A percentile compares a stretch with the other conserved stretches of the same genome.
These are phyloP conservation scores for Penicillium simplicissimum DNA, from an alignment of 495 filamentous ascomycete genomes.

Conservation along the genomic window DNA sequence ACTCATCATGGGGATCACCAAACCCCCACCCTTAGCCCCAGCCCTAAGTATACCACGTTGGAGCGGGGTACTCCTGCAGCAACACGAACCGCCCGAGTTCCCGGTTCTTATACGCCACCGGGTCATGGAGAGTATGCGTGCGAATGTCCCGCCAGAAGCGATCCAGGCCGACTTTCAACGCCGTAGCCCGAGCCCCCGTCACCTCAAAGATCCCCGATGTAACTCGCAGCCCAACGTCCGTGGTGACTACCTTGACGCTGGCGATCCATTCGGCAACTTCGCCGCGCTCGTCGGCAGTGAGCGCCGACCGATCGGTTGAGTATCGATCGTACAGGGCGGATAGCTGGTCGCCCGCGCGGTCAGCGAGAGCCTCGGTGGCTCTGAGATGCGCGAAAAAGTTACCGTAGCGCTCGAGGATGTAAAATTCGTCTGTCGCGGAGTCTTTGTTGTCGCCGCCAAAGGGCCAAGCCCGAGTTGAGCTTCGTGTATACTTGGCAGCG, in stretches of 20 bases:
- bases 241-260: slow-evolving; percentile 59
- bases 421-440: slow-evolving; percentile 58
- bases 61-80: slow-evolving; percentile 51
- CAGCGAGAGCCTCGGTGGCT: slow-evolving; percentile 55
- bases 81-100: slow-evolving; percentile 57
- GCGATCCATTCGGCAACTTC: slow-evolving; percentile 61
- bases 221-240: slow-evolving; percentile 56
- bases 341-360: slow-evolving; percentile 50
- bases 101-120: slow-evolving; percentile 60
- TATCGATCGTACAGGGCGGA: slow-evolving; percentile 44
- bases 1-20: neutral
- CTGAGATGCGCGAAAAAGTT: slow-evolving; percentile 59
- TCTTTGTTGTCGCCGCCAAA: slow-evolving; percentile 57
- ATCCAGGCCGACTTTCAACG: slow-evolving; percentile 55
- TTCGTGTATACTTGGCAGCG: slow-evolving; percentile 52
- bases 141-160: slow-evolving; percentile 61
- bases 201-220: slow-evolving; percentile 61
- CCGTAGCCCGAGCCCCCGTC: slow-evolving; percentile 55
- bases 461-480: slow-evolving; percentile 57
- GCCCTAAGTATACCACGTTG: slow-evolving; percentile 59
- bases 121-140: slow-evolving; percentile 64
- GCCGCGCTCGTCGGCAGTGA: slow-evolving; percentile 51
- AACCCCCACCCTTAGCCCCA: neutral
- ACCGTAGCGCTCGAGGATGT: slow-evolving; percentile 61
- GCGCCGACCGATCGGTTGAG: slow-evolving; percentile 26